phyloP scores from a whole-genome alignment of 2,329 filamentous ascomycete genomes.

The Fusarium lyarnte region DNA sequence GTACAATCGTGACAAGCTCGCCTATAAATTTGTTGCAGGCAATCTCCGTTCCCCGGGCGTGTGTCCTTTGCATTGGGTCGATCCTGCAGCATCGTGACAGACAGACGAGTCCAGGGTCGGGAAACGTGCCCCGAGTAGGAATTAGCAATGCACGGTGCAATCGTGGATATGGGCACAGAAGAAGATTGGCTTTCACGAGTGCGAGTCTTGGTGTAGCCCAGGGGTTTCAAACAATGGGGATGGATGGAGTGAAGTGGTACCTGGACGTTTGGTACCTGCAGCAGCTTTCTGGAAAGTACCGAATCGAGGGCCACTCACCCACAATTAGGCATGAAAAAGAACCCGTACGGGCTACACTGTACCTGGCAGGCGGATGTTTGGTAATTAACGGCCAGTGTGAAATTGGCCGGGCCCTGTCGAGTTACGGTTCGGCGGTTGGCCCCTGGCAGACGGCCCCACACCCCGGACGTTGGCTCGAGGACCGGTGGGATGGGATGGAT shows the following conservation, averaged over 20 bases:
- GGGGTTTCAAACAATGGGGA: constrained; percentile 28
- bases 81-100: constrained; percentile 28
- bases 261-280: constrained; percentile 36
- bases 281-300: constrained; percentile 31
- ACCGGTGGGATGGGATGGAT: constrained; percentile 8
- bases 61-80: constrained; percentile 38
- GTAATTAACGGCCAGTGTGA: constrained; percentile 28
- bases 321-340: constrained; percentile 31
- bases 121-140: constrained; percentile 20
- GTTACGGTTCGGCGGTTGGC: constrained; percentile 25
- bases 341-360: not conserved
- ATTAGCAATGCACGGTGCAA: constrained; percentile 3
- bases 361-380: constrained; percentile 16
- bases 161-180: not conserved
- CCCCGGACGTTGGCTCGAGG: constrained; percentile 40
- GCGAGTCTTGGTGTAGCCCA: constrained; percentile 20
- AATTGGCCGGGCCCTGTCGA: constrained; percentile 20
- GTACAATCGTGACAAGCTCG: constrained; percentile 22
- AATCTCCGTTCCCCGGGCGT: constrained; percentile 36
- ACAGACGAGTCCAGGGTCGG: constrained; percentile 23
- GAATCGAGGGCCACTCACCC: constrained; percentile 30
- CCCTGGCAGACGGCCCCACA: constrained; percentile 41
- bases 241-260: not conserved
- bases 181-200: constrained; percentile 6
- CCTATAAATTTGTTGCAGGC: constrained; percentile 17